Evolutionary conservation across 768 basidiomycete species (phyloP).

Genomic region (Amanita muscaria): DNA sequence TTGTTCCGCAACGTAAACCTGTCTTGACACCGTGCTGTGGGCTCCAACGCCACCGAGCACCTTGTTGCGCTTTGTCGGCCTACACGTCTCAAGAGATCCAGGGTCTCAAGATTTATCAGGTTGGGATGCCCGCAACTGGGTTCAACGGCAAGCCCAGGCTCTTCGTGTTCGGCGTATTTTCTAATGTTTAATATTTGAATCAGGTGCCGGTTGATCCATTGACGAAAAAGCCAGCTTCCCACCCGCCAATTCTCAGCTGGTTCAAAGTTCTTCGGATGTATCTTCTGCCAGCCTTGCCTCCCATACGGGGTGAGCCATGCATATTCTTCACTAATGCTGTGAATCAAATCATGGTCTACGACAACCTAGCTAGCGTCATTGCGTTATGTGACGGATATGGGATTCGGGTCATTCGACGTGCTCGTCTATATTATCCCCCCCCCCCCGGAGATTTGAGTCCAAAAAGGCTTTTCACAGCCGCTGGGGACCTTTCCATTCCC

Average conservation of each 20-base stretch:
- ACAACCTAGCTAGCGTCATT: constrained; percentile 85
- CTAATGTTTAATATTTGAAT: constrained; percentile 3
- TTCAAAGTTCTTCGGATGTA: constrained; percentile 68
- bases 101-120: constrained; percentile 69
- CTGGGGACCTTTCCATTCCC: constrained; percentile 69
- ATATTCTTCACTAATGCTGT: constrained; percentile 86
- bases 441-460: constrained; percentile 71
- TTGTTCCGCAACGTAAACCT: constrained; percentile 49
- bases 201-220: constrained; percentile 46
- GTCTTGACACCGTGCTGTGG: constrained; percentile 62
- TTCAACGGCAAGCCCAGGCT: constrained; percentile 33
- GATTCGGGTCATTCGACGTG: constrained; percentile 93
- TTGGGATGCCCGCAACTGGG: constrained; percentile 61
- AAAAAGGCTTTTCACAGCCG: constrained; percentile 79
- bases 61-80: constrained; percentile 68
- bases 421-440: constrained; percentile 83
- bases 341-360: constrained; percentile 92
- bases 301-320: constrained; percentile 81
- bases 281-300: constrained; percentile 79
- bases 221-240: constrained; percentile 54
- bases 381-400: constrained; percentile 85
- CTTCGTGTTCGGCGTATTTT: not conserved
- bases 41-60: constrained; percentile 81
- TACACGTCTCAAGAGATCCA: constrained; percentile 74
- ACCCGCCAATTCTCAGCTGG: constrained; percentile 81